Percentiles rank a stretch among this genome's conserved stretches.
These are phyloP conservation scores for Rosellinia necatrix DNA, from an alignment of 2,329 filamentous ascomycete genomes.

Conservation along the genomic window DNA sequence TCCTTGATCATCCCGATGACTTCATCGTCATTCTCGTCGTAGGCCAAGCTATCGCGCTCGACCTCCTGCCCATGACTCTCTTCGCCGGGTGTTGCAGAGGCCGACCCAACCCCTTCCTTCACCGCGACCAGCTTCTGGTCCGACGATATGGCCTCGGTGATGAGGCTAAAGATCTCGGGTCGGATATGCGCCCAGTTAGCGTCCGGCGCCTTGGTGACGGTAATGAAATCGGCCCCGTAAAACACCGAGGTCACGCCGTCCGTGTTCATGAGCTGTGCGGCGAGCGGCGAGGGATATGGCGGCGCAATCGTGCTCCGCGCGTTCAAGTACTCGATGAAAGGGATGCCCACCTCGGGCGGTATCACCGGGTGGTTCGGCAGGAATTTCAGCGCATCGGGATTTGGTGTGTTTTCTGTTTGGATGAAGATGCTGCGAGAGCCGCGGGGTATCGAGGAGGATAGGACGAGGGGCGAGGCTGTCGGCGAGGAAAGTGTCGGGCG, in stretches of 20 bases:
- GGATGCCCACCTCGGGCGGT: conserved; percentile 70
- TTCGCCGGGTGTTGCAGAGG: conserved; percentile 43
- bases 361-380: conserved; percentile 87
- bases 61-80: conserved; percentile 46
- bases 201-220: conserved; percentile 86
- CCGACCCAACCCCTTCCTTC: conserved; percentile 60
- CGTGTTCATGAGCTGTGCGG: conserved; percentile 86
- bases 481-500: conserved; percentile 21
- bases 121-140: conserved; percentile 81
- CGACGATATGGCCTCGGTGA: conserved; percentile 87
- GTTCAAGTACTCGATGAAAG: conserved; percentile 90
- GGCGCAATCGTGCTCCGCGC: conserved; percentile 87
- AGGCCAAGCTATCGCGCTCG: conserved; percentile 74
- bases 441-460: conserved; percentile 35
- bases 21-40: conserved; percentile 89
- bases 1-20: conserved; percentile 99
- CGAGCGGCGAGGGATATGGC: conserved; percentile 88
- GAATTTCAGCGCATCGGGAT: conserved; percentile 96
- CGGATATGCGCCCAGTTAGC: conserved; percentile 94
- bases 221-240: conserved; percentile 95
- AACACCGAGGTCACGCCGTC: conserved; percentile 96
- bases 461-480: conserved; percentile 1
- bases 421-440: conserved; percentile 86
- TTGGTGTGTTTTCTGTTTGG: conserved; percentile 93
- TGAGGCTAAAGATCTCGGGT: conserved; percentile 91